A percentile compares a stretch with the other conserved stretches of the same genome.
These are phyloP conservation scores for Discostella stelligeroides DNA, from an alignment of 108 stramenopile genomes.

Conservation along the genomic window DNA sequence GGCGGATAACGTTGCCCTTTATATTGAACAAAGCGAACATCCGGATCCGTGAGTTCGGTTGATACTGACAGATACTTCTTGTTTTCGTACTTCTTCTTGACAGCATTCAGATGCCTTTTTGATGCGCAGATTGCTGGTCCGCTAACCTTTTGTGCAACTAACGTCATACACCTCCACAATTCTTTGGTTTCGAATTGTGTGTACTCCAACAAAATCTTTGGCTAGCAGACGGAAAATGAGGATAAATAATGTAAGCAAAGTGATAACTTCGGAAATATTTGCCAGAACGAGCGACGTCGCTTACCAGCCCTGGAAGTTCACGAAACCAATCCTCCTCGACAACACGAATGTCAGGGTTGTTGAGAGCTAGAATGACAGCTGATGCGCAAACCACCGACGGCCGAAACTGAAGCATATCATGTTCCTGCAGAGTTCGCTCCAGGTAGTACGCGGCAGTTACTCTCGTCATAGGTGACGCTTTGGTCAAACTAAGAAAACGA, in stretches of 20 bases:
- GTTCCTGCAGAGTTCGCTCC: constrained; percentile 96
- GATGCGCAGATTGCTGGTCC: constrained; percentile 58
- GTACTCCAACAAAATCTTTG: constrained; percentile 63
- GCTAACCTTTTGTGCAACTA: constrained; percentile 55
- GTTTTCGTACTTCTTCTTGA: constrained; percentile 69
- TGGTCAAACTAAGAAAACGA: constrained; percentile 71
- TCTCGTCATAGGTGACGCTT: constrained; percentile 55
- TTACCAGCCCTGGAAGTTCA: constrained; percentile 44
- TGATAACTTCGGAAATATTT: background rate
- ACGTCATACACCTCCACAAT: constrained; percentile 33
- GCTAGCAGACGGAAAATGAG: constrained; percentile 28
- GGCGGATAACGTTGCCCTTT: background rate
- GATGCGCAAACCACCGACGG: constrained; percentile 89
- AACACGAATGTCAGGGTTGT: constrained; percentile 44
- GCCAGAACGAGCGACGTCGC: background rate
- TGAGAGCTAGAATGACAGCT: constrained; percentile 87
- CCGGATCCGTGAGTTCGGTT: constrained; percentile 37
- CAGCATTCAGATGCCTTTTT: constrained; percentile 56
- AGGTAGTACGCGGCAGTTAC: constrained; percentile 88
- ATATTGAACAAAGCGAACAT: constrained; percentile 10
- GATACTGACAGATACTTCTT: constrained; percentile 58
- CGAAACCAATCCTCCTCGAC: constrained; percentile 26
- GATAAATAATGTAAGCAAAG: constrained; percentile 15
- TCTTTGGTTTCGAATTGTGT: constrained; percentile 55
- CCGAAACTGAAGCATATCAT: constrained; percentile 79